phyloP scores from a whole-genome alignment of 176 grass and related monocot genomes.

The Chloris gayana region DNA sequence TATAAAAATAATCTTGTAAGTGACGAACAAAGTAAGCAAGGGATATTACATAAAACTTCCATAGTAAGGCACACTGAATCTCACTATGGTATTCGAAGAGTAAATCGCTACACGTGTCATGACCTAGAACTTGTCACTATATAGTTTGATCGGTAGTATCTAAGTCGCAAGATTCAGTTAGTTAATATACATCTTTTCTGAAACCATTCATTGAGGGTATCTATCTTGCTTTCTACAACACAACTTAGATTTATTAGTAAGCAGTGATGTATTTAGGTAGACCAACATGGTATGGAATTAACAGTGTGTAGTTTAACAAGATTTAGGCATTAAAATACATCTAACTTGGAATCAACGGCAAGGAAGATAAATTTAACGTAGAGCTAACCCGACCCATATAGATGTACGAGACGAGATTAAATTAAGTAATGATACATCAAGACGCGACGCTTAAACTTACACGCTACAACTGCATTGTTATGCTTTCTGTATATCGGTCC shows the following conservation, averaged over 20 bases:
- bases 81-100: neutral
- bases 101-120: neutral
- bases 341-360: neutral
- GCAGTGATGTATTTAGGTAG: neutral
- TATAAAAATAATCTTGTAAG: neutral
- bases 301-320: neutral
- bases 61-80: neutral
- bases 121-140: neutral
- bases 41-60: neutral
- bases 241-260: neutral
- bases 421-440: neutral
- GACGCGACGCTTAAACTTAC: neutral
- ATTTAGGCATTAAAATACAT: neutral
- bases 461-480: neutral
- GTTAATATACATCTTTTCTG: neutral
- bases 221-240: neutral
- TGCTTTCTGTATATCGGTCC: neutral
- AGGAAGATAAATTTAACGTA: neutral
- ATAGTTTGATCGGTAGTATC: neutral
- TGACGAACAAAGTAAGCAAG: neutral
- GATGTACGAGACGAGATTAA: neutral
- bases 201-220: neutral
- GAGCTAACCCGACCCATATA: neutral
- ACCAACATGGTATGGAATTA: neutral
- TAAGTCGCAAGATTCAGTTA: neutral